Percentiles rank a stretch among this genome's conserved stretches.
Conservation (phyloP, 768 basidiomycete species). For the Podaxis sp. region DNA sequence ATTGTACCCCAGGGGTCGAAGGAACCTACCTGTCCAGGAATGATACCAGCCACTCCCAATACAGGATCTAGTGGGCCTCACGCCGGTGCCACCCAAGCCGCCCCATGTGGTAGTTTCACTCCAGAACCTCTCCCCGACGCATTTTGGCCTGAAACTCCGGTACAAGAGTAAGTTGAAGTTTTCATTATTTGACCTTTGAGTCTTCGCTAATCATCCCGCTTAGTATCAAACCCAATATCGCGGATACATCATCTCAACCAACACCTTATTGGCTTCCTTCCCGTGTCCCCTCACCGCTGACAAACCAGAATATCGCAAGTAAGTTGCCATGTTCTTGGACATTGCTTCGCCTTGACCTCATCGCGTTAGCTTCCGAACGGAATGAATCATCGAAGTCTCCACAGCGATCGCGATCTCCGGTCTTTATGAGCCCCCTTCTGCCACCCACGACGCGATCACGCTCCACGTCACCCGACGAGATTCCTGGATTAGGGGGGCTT, state of each 20-base stretch:
- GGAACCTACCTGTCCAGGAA: neutral
- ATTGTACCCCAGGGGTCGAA: neutral
- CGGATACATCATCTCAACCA: neutral
- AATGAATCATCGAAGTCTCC: neutral
- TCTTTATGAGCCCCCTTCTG: slow-evolving; percentile 7
- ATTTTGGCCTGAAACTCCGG: neutral
- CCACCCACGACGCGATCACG: slow-evolving; percentile 2
- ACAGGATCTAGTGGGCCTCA: neutral
- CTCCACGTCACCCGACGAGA: slow-evolving; percentile 7
- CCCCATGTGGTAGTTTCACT: neutral
- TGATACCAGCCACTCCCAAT: neutral
- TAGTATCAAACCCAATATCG: neutral
- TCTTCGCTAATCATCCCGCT: neutral
- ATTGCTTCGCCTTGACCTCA: neutral
- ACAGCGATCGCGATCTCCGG: neutral
- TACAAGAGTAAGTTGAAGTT: neutral
- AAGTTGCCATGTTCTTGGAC: neutral
- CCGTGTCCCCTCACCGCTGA: neutral
- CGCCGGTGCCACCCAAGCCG: neutral
- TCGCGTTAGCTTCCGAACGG: neutral
- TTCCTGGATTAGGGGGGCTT: slow-evolving; percentile 12
- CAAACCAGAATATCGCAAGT: neutral
- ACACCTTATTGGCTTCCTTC: neutral
- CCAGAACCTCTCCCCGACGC: neutral
- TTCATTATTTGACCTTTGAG: neutral